Conservation (phyloP, 1,139 yeast species). For the Suhomyces anneliseae region DNA sequence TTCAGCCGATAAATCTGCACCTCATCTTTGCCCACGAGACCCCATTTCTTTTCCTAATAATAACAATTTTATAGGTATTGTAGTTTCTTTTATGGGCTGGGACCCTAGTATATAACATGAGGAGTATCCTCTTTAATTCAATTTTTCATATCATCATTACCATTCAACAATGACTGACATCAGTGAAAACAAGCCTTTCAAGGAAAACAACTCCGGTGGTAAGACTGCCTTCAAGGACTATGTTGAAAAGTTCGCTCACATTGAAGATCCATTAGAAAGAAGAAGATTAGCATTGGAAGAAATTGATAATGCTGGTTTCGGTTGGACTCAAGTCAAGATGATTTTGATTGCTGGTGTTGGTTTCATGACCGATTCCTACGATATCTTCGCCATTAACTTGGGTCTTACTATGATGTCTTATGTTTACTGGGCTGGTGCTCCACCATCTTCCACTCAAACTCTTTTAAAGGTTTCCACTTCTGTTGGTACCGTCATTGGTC, state of each 20-base stretch:
- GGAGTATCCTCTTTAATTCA: neutral
- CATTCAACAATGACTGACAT: slow-evolving; percentile 24
- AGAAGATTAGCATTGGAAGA: slow-evolving; percentile 86
- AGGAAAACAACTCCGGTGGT: slow-evolving; percentile 56
- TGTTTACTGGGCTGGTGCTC: slow-evolving; percentile 68
- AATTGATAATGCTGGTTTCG: slow-evolving; percentile 80
- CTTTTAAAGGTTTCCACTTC: slow-evolving; percentile 85
- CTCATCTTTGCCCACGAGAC: slow-evolving; percentile 10
- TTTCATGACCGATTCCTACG: slow-evolving; percentile 89
- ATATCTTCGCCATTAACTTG: slow-evolving; percentile 84
- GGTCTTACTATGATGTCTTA: slow-evolving; percentile 73
- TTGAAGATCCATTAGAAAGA: slow-evolving; percentile 86
- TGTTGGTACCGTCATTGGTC: slow-evolving; percentile 93
- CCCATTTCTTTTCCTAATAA: slow-evolving; percentile 11
- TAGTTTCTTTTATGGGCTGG: neutral
- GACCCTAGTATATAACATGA: neutral
- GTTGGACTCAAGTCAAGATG: slow-evolving; percentile 88
- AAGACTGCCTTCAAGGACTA: slow-evolving; percentile 89
- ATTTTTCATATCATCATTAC: neutral
- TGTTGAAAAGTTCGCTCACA: slow-evolving; percentile 77
- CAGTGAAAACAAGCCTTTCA: slow-evolving; percentile 15
- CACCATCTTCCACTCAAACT: slow-evolving; percentile 70
- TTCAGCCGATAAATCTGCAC: slow-evolving; percentile 1
- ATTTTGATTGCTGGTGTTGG: slow-evolving; percentile 93
- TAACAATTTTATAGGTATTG: neutral